Percentiles rank a stretch among this genome's conserved stretches.
phyloP scores from a whole-genome alignment of 2,329 filamentous ascomycete species.

The Penicillium sp. region DNA sequence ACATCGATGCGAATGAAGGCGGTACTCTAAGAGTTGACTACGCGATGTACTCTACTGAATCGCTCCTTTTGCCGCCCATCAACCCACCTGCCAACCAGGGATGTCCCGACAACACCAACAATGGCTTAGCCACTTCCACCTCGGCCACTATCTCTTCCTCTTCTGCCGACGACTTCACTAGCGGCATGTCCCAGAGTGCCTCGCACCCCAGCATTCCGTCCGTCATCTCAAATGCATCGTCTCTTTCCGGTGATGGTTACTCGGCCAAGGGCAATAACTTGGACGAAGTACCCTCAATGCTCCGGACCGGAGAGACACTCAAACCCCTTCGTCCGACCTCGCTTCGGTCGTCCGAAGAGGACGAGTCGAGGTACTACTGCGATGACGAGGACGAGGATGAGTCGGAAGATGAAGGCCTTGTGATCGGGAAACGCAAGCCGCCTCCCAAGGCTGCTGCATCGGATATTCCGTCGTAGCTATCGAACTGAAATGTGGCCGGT shows the following conservation, averaged over 20 bases:
- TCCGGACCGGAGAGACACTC: constrained; percentile 38
- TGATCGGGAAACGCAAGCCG: constrained; percentile 33
- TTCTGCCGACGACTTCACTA: constrained; percentile 39
- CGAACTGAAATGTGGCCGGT: constrained; percentile 5
- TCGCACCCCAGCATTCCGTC: constrained; percentile 43
- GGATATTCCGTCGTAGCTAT: constrained; percentile 7
- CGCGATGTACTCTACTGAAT: constrained; percentile 20
- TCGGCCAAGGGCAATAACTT: constrained; percentile 22
- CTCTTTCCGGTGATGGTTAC: constrained; percentile 35
- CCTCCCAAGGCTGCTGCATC: constrained; percentile 16
- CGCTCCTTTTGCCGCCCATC: constrained; percentile 14
- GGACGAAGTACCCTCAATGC: constrained; percentile 31
- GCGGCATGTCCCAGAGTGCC: constrained; percentile 41
- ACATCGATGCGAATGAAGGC: constrained; percentile 19
- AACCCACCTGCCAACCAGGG: constrained; percentile 12
- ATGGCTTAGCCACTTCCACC: constrained; percentile 29
- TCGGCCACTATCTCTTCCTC: constrained; percentile 41
- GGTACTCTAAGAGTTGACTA: constrained; percentile 18
- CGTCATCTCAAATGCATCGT: constrained; percentile 40
- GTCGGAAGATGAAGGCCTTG: constrained; percentile 37
- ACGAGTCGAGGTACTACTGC: constrained; percentile 35
- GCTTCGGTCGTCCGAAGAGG: constrained; percentile 26
- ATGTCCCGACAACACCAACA: constrained; percentile 16
- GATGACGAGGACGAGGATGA: constrained; percentile 38
- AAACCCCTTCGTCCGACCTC: constrained; percentile 24